Evolutionary conservation across 2,329 filamentous ascomycete genomes (phyloP), one percentile per base, ranked within the genome.

Genomic region (Trichoderma lentiforme): DNA sequence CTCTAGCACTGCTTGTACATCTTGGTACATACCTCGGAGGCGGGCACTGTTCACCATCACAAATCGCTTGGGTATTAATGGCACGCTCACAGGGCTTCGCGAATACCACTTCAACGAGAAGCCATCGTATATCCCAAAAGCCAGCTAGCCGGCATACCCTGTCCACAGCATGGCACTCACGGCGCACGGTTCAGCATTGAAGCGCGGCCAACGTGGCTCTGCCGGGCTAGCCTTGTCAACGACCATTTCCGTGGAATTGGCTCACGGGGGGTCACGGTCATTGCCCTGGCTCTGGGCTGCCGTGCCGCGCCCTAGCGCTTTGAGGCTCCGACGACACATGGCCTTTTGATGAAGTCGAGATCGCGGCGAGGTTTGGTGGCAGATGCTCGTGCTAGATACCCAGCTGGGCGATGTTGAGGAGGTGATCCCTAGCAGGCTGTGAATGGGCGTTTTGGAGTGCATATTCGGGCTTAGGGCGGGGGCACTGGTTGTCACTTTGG

Each of bases 191-290:
- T 61, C 66, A 70, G 57, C 57, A 36, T 53, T 14, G 66, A 70
- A 61, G 66, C 66, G 43, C 36, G 66, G 66, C 57, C 56, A 70
- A 70, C 57, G 66, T 70, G 66, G 66, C 66, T 62, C 43, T 62
- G 30, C 66, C 56, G 21, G 66, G 66, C n/a, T 61, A 36, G 43
- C 66, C 66, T 62, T 70, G 66, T 43, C 66, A 62, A 32, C 36
- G 39, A 61, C 66, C 66, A 70, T 62, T 70, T 70, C 66, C 57
- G 39, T 51, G 66, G 66, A 62, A 70, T 70, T 70, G 66, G 66
- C 66, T 61, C 56, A 61, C 66, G 66, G 66, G 65, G 56, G 53
- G 28, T 12, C 30, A 57, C 39, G 53, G 28, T 12, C 30, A 39
- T 39, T 36, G 66, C 66, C 66, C 66, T 70, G 66, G 57, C 57